Evolutionary conservation across 331 rosid genomes (phyloP), one percentile per base, ranked within the genome.

Genomic region (Quercus tomentella): DNA sequence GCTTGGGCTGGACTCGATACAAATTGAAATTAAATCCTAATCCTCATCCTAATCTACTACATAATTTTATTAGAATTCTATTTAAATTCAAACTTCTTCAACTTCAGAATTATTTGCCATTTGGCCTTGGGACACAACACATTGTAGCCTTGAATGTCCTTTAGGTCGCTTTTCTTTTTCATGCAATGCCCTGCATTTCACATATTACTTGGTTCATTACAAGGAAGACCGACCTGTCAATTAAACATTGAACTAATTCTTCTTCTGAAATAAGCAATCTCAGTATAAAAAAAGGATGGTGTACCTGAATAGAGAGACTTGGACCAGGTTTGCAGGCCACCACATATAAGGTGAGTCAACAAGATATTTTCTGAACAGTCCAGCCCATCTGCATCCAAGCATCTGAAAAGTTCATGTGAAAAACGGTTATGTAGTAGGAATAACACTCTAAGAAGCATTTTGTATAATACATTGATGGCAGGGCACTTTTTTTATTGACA

Each of bases 321-420:
- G 93, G 65, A 94, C 97, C 28, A 94, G 90, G 67, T 92, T 92
- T 22, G 89, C 1, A 1, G 98, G 98, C 97, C 98, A 94, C 97
- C 98, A 94, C 98, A 94, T 94, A 78, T 92, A 92, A 0, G 98
- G 92, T 33, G 98, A 94, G 76, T 94, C 98, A 45, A 94, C 94
- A 21, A 94, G 95, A 78, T 68, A 84, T 78, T 25, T 91, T 81
- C 98, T 85, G 86, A 92, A 94, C 28, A 92, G 25, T 9, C 97
- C 98, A 83, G 97, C 97, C 98, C 97, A 94, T 41, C 98, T 97
- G 56, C 88, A 92, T 16, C 97, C 98, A 82, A 92, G 96, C 98
- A 92, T 85, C 98, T 92, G 83, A 49, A 62, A 58, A 74, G 20
- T 70, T 23, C 80, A 73, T 43, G 20, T 41, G 25, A 52, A 43